These are phyloP conservation scores for Chaetoscypha palmicola DNA, from an alignment of 2,329 filamentous ascomycete species.

Conservation along the genomic window DNA sequence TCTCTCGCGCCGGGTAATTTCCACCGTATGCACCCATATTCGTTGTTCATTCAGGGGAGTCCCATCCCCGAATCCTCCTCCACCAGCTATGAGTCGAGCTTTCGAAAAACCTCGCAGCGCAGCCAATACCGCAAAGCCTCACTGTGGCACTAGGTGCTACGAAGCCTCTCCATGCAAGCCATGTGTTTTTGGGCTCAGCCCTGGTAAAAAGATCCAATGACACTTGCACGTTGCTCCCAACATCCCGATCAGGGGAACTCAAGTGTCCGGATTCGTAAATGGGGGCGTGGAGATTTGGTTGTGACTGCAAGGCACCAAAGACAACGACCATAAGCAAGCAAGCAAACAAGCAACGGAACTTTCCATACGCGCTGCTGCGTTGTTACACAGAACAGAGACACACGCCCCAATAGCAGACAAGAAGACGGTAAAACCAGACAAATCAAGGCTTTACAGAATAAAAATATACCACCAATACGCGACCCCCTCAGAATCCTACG, in stretches of 20 bases:
- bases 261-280: not conserved
- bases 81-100: not conserved
- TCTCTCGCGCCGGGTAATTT: conserved; percentile 2
- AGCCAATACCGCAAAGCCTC: not conserved
- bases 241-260: not conserved
- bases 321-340: no score
- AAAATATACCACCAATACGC: not conserved
- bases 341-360: not conserved
- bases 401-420: not conserved
- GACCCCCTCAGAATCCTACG: not conserved
- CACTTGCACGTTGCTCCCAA: not conserved
- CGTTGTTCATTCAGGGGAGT: not conserved
- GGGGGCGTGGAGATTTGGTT: not conserved
- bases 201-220: not conserved
- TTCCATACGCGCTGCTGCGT: not conserved
- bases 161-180: not conserved
- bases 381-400: not conserved
- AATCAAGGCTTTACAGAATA: no score
- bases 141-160: not conserved
- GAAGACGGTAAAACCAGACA: not conserved
- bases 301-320: not conserved
- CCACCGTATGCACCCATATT: conserved; percentile 1
- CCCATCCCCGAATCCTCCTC: not conserved
- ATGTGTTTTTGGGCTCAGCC: not conserved
- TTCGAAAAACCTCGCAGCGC: not conserved